Evolutionary conservation across 2,329 filamentous ascomycete genomes (phyloP).

Genomic region (Stagonosporopsis rhizophila): DNA sequence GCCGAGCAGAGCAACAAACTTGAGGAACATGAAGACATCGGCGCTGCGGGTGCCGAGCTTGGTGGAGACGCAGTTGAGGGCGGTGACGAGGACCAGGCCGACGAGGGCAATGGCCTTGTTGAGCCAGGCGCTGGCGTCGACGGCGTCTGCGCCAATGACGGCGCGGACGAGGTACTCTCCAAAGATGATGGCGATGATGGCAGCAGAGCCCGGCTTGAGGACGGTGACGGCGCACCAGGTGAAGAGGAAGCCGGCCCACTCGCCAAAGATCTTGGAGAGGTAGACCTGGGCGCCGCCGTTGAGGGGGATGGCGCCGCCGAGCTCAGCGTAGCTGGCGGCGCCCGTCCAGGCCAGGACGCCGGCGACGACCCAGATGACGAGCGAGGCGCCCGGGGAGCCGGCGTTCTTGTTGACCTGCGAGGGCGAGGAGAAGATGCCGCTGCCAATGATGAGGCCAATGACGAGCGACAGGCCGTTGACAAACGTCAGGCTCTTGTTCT

Average conservation of each 20-base stretch:
- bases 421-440: constrained; percentile 93
- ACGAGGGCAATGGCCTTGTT: constrained; percentile 85
- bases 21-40: constrained; percentile 95
- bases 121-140: constrained; percentile 82
- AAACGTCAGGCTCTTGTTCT: constrained; percentile 94
- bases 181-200: constrained; percentile 97
- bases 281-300: constrained; percentile 96
- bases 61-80: constrained; percentile 90
- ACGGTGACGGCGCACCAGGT: constrained; percentile 96
- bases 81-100: constrained; percentile 77
- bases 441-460: constrained; percentile 92
- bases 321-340: constrained; percentile 91
- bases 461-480: constrained; percentile 91
- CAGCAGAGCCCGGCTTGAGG: constrained; percentile 88
- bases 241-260: constrained; percentile 90
- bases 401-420: constrained; percentile 91
- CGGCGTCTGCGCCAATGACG: constrained; percentile 83
- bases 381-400: constrained; percentile 85
- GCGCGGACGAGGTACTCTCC: constrained; percentile 95
- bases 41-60: constrained; percentile 85
- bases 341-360: constrained; percentile 97
- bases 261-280: constrained; percentile 93
- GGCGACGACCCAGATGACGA: constrained; percentile 91
- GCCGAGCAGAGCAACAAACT: constrained; percentile 86
- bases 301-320: constrained; percentile 92